phyloP scores from a whole-genome alignment of 176 grass and related monocot species.

The Carex pumila region DNA sequence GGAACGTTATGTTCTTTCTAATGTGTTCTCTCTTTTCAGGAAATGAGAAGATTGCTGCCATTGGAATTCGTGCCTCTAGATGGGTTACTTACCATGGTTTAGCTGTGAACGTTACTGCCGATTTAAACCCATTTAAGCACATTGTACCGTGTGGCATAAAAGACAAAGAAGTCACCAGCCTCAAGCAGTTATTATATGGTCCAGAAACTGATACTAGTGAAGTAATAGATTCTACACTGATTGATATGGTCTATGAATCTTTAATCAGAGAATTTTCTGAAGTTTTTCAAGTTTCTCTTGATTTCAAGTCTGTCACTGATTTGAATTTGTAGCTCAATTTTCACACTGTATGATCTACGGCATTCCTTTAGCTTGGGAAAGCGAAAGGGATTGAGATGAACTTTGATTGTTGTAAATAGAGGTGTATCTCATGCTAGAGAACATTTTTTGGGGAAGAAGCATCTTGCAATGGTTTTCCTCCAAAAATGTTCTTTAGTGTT shows the following conservation, averaged over 20 bases:
- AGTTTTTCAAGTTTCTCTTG: slow-evolving; percentile 53
- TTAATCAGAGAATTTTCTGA: slow-evolving; percentile 59
- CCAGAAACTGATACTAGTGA: not conserved
- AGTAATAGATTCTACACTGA: slow-evolving; percentile 29
- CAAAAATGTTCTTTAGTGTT: not conserved
- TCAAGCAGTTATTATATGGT: slow-evolving; percentile 44
- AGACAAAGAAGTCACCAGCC: slow-evolving; percentile 30
- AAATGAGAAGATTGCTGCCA: slow-evolving; percentile 66
- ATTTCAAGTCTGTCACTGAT: slow-evolving; percentile 3
- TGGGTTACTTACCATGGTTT: slow-evolving; percentile 71
- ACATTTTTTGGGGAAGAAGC: not conserved
- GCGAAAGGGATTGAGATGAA: not conserved
- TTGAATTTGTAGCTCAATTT: not conserved
- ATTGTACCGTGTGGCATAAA: slow-evolving; percentile 67
- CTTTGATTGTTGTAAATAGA: not conserved
- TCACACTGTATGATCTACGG: not conserved
- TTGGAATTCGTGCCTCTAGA: slow-evolving; percentile 44
- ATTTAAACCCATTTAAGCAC: slow-evolving; percentile 45
- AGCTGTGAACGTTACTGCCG: slow-evolving; percentile 61
- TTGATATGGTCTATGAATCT: slow-evolving; percentile 42
- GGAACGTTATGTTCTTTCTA: not conserved
- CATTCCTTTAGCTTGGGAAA: not conserved
- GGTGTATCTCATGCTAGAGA: not conserved
- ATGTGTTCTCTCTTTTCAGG: slow-evolving; percentile 25
- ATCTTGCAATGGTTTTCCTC: too few species aligned